phyloP scores from a whole-genome alignment of 371 early-diverging fungal species.

The Apophysomyces elegans region DNA sequence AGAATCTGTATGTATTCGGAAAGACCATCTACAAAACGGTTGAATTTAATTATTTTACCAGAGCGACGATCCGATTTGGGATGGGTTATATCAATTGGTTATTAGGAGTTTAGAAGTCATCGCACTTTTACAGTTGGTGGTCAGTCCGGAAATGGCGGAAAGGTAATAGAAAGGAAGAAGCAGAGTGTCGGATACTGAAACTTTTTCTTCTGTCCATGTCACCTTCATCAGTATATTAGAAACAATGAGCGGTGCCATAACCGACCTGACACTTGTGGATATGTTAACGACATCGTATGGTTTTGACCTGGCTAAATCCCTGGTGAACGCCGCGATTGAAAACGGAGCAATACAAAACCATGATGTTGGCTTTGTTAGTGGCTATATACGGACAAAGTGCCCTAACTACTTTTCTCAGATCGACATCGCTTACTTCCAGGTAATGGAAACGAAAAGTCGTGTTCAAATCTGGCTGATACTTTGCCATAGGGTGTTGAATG shows the following conservation, averaged over 20 bases:
- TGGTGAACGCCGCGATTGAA: not conserved
- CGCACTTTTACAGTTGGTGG: conserved; percentile 71
- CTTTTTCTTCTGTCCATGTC: not conserved
- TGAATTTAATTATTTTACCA: conserved; percentile 5
- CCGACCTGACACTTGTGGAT: not conserved
- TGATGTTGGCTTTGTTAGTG: not conserved
- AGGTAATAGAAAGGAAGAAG: conserved; percentile 27
- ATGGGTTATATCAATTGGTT: conserved; percentile 66
- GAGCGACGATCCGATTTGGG: conserved; percentile 73
- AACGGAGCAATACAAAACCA: not conserved
- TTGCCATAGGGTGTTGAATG: not conserved
- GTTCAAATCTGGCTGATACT: not conserved
- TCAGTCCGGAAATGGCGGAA: conserved; percentile 66
- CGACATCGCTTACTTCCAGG: not conserved
- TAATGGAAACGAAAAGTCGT: not conserved
- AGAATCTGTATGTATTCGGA: conserved; percentile 9
- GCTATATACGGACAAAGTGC: not conserved
- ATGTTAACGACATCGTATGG: not conserved
- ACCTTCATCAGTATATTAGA: not conserved
- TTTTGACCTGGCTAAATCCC: not conserved
- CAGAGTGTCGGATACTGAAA: not conserved
- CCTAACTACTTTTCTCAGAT: not conserved
- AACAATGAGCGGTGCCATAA: not conserved
- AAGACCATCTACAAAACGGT: conserved; percentile 1
- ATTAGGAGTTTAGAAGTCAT: conserved; percentile 74